Percentiles rank a stretch among this genome's conserved stretches.
Evolutionary conservation across 805 yeast genomes (phyloP).

Genomic region (Saturnispora dispora): DNA sequence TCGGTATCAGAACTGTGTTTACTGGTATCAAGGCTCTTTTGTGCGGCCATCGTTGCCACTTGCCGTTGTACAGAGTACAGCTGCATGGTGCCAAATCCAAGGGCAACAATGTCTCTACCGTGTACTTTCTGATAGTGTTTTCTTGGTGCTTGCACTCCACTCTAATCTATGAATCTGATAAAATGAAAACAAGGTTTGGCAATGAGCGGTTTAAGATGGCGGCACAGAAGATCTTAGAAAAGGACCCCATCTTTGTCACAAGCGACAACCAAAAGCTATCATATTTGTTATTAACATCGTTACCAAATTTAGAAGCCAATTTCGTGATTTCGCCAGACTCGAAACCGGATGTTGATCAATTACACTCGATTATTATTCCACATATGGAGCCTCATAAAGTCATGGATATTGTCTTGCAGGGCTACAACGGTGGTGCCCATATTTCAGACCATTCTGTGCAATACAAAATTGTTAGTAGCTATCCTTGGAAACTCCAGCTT

Average conservation of each 20-base stretch:
- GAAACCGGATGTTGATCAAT: slow-evolving; percentile 30
- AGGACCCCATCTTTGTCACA: slow-evolving; percentile 38
- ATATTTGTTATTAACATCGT: slow-evolving; percentile 46
- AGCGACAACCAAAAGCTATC: slow-evolving; percentile 35
- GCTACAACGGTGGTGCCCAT: slow-evolving; percentile 50
- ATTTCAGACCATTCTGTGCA: slow-evolving; percentile 37
- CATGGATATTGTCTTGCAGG: slow-evolving; percentile 48
- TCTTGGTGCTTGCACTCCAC: slow-evolving; percentile 88
- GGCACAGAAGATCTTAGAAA: slow-evolving; percentile 42
- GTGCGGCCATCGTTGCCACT: slow-evolving; percentile 15
- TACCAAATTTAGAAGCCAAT: slow-evolving; percentile 47
- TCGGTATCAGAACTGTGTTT: slow-evolving; percentile 32
- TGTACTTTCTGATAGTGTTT: slow-evolving; percentile 48
- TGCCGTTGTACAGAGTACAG: slow-evolving; percentile 36
- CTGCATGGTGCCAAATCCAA: slow-evolving; percentile 31
- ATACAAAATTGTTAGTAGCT: slow-evolving; percentile 27
- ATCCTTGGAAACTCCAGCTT: slow-evolving; percentile 3
- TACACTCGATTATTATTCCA: slow-evolving; percentile 41
- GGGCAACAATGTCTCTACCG: background rate
- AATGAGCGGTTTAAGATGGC: slow-evolving; percentile 61
- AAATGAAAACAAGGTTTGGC: slow-evolving; percentile 50
- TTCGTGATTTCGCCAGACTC: slow-evolving; percentile 59
- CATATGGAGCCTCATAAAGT: slow-evolving; percentile 28
- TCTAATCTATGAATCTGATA: slow-evolving; percentile 70
- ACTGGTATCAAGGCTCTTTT: slow-evolving; percentile 31